Conservation (phyloP, 108 stramenopile species). For the Fragilaria crotonensis region DNA sequence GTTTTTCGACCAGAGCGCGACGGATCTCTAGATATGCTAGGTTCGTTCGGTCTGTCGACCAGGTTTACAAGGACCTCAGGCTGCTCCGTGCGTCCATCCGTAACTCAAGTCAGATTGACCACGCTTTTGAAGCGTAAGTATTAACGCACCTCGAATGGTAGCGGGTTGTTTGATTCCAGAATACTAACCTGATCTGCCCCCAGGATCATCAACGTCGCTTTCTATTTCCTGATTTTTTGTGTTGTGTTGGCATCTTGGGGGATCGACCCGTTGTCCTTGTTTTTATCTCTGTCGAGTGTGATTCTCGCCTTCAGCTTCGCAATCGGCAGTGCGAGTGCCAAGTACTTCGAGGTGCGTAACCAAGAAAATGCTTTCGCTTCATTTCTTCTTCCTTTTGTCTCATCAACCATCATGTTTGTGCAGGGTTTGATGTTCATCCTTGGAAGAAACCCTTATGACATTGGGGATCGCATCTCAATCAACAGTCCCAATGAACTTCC, state of each 20-base stretch:
- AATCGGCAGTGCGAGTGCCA: conserved; percentile 46
- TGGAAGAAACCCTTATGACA: conserved; percentile 56
- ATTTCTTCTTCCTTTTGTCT: not conserved
- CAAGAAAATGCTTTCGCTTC: not conserved
- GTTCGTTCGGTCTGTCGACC: conserved; percentile 27
- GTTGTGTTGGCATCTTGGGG: conserved; percentile 17
- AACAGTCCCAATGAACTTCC: conserved; percentile 8
- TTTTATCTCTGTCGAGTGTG: conserved; percentile 39
- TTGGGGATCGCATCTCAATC: conserved; percentile 66
- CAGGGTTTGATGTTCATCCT: conserved; percentile 51
- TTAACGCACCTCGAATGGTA: not conserved
- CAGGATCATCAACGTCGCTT: conserved; percentile 40
- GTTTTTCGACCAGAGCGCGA: conserved; percentile 60
- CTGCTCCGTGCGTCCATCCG: conserved; percentile 31
- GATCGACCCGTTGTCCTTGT: conserved; percentile 15
- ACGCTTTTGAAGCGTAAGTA: conserved; percentile 33
- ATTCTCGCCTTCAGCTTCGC: conserved; percentile 48
- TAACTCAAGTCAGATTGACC: conserved; percentile 38
- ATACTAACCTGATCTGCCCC: not conserved
- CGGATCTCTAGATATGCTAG: conserved; percentile 18
- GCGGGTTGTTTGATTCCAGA: not conserved
- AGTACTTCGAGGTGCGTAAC: conserved; percentile 43
- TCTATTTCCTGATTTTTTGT: conserved; percentile 31
- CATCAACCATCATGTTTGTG: not conserved
- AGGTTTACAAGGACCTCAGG: conserved; percentile 56